Conservation (phyloP, 2,329 filamentous ascomycete genomes). For the Arthrobotrys musiformis region DNA sequence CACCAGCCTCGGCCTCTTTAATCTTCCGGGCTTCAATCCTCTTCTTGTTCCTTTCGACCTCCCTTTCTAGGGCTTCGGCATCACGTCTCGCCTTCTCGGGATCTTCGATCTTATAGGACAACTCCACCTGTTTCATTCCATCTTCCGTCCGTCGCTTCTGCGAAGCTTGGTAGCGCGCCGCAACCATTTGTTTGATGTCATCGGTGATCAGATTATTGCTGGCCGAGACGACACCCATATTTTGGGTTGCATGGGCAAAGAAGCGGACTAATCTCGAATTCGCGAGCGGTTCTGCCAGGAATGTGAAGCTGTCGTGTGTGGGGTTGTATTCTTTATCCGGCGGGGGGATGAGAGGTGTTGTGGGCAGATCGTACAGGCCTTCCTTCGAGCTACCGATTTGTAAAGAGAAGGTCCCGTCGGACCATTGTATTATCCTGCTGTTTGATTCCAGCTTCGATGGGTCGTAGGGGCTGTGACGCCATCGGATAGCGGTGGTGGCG, state of each 20-base stretch:
- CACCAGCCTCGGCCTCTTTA: slow-evolving; percentile 68
- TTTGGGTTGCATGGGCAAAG: slow-evolving; percentile 72
- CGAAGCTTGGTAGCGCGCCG: slow-evolving; percentile 66
- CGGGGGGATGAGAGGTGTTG: slow-evolving; percentile 63
- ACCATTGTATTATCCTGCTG: slow-evolving; percentile 74
- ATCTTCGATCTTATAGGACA: slow-evolving; percentile 62
- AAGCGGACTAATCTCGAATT: slow-evolving; percentile 70
- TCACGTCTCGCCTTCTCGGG: slow-evolving; percentile 71
- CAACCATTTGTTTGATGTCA: slow-evolving; percentile 71
- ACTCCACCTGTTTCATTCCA: slow-evolving; percentile 51
- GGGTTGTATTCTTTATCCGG: slow-evolving; percentile 64
- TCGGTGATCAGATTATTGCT: slow-evolving; percentile 72
- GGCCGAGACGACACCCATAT: slow-evolving; percentile 69
- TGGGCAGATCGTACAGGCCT: slow-evolving; percentile 67
- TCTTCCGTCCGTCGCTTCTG: slow-evolving; percentile 65
- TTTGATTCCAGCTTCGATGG: slow-evolving; percentile 72
- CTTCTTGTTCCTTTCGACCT: slow-evolving; percentile 64
- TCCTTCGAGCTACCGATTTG: slow-evolving; percentile 72
- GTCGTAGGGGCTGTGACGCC: slow-evolving; percentile 73
- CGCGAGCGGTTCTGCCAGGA: slow-evolving; percentile 71
- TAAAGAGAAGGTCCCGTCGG: slow-evolving; percentile 73
- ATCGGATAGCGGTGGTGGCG: slow-evolving; percentile 73
- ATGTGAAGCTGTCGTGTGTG: slow-evolving; percentile 72
- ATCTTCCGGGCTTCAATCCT: slow-evolving; percentile 67
- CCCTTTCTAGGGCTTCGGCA: slow-evolving; percentile 69